Base-by-base conservation (phyloP, 2,329 filamentous ascomycete species). In the Pseudogymnoascus sp. region DNA sequence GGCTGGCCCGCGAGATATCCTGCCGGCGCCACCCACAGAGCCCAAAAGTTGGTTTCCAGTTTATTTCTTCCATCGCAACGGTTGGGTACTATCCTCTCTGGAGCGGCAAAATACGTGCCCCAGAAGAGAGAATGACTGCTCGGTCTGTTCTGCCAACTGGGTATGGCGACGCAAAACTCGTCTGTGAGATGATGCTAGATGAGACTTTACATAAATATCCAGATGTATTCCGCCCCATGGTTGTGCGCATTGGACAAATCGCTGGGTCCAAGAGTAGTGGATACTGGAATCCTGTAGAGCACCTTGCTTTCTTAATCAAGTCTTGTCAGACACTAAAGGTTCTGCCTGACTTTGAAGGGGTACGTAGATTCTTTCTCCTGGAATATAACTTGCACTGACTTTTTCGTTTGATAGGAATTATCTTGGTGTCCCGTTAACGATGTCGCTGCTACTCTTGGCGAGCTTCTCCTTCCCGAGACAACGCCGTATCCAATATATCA, bases 241-340 rank as follows among this genome's bases (percentile, higher is more conserved):
- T 69, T 0, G 76, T 80, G 0, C 75, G 82, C 0, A 71, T 77
- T 0, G 83, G 79, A 0, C 83, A 85, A 68, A 80, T 85, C 41
- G 74, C 81, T 1, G 83, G 83, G 0, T 80, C 77, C 0, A 76
- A 67, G 2, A 73, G 62, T 0, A 82, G 71, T 61, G 82, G 81
- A 0, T 79, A 78, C 66, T 85, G 82, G 83, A 85, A 84, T 65
- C 71, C 76, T 0, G 73, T 74, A 29, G 81, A 84, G 66, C 79
- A 84, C 64, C 70, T 84, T 10, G 67, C 73, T 0, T 81, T 81
- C 64, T 62, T 84, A 21, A 67, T 82, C 60, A 82, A 82, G 68
- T 80, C 77, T 0, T 75, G 77, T 0, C 79, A 83, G 65, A 77
- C 76, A 0, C 64, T 83, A 0, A 69, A 71, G 0, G 72, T 69